phyloP scores from a whole-genome alignment of 163 green algal species.

The Chloromonas sp. region DNA sequence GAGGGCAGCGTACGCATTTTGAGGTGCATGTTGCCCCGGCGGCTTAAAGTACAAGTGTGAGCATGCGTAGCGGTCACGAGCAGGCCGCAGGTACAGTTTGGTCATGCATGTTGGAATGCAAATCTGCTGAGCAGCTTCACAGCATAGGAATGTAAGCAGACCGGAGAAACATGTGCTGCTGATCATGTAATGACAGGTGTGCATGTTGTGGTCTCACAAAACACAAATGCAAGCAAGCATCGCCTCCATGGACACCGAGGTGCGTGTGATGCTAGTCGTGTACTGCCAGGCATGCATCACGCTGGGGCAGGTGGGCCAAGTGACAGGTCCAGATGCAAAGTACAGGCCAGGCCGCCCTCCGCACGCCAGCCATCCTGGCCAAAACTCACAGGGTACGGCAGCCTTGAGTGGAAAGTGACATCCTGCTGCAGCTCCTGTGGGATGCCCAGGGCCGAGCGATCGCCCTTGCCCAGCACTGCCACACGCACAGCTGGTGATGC shows the following conservation, averaged over 20 bases:
- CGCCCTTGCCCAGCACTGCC: conserved; percentile 25
- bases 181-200: too few relatives aligned
- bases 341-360: neutral
- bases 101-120: too few relatives aligned
- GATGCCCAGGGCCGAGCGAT: conserved; percentile 14
- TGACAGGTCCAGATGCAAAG: neutral
- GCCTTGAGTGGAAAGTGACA: conserved; percentile 12
- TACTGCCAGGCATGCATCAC: neutral
- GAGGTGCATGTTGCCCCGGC: too few relatives aligned
- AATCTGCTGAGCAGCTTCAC: too few relatives aligned
- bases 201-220: too few relatives aligned
- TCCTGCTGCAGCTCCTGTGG: conserved; percentile 13
- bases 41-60: too few relatives aligned
- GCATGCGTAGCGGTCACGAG: neutral
- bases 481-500: neutral
- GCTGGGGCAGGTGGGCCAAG: neutral
- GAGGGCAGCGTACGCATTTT: too few relatives aligned
- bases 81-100: neutral
- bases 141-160: too few relatives aligned
- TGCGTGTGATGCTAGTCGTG: too few relatives aligned
- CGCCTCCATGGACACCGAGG: too few relatives aligned
- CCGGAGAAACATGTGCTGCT: too few relatives aligned
- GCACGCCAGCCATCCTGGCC: neutral
- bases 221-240: too few relatives aligned
- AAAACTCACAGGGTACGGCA: conserved; percentile 21